phyloP scores from a whole-genome alignment of 2,329 filamentous ascomycete species.

The Epichloe brachyelytri region DNA sequence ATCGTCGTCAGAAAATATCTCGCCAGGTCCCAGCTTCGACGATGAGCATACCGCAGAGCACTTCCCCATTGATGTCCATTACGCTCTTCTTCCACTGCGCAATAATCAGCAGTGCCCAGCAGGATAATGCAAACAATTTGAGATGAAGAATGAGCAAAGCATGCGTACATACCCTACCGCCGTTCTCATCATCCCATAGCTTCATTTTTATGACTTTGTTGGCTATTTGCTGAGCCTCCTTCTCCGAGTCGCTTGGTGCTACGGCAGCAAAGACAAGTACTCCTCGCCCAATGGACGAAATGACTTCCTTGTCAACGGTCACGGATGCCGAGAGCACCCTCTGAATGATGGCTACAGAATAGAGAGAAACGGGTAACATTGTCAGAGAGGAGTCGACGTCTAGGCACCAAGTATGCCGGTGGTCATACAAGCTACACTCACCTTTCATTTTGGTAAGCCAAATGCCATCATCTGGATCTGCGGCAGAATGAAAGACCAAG shows the following conservation, averaged over 20 bases:
- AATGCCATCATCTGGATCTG: neutral
- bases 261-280: constrained; percentile 86
- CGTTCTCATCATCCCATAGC: constrained; percentile 76
- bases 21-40: neutral
- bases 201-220: constrained; percentile 80
- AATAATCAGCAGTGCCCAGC: constrained; percentile 3
- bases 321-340: constrained; percentile 91
- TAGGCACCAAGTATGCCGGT: neutral
- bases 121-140: neutral
- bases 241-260: constrained; percentile 77
- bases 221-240: constrained; percentile 74
- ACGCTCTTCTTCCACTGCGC: constrained; percentile 84
- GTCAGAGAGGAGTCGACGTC: neutral
- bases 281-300: constrained; percentile 85
- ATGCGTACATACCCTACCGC: constrained; percentile 41
- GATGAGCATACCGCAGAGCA: constrained; percentile 65
- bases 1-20: neutral
- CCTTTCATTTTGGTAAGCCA: constrained; percentile 7
- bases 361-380: neutral
- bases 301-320: constrained; percentile 77
- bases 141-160: neutral
- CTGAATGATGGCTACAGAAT: constrained; percentile 65
- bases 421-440: neutral
- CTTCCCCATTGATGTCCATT: constrained; percentile 75
- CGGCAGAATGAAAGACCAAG: neutral